Base-by-base conservation (phyloP, 306 rosid species). In the Prosopis cineraria region DNA sequence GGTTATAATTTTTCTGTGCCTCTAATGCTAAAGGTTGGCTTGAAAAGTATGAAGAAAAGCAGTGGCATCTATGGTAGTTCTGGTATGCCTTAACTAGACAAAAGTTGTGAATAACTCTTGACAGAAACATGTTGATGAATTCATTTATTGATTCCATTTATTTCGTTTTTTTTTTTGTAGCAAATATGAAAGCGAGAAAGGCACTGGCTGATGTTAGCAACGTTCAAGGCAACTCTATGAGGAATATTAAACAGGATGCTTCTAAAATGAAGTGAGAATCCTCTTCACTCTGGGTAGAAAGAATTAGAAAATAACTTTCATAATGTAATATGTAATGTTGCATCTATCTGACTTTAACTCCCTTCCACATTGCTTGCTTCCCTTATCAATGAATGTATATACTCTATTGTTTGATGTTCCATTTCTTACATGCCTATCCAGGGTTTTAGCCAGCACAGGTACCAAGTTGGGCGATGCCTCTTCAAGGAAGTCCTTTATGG, bases 201-300 rank as follows among this genome's bases (percentile, higher is more conserved):
- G 89, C 97, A 72, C 73, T 92, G 85, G 86, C 89, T 52, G 97
- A 94, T 82, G 90, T 94, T 36, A 90, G 95, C 89, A 94, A 94
- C 79, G 78, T 70, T 39, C 82, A 78, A 66, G 80, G 78, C 70
- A 87, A 71, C 80, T 79, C 87, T 77, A 80, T 81, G 0, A 84
- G 76, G 83, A 75, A 72, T 69, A 41, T 55, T 55, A 62, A 66
- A 45, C 83, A 48, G 50, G 77, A 71, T 48, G 73, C 80, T 88
- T 89, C 85, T 20, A 90, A 86, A 84, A 78, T 52, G 43, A 85
- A 76, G 98, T 94, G 80, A 91, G 97, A 80, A 66, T 82, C 68
- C 62, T 78, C 68, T 71, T 55, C 64, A 37, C 68, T 37, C 41
- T 64, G 45, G 66, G 24, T 78, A 16, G 63, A 74, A 73, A 50